Base-by-base conservation (phyloP, 306 rosid species). In the Canavalia ensiformis region DNA sequence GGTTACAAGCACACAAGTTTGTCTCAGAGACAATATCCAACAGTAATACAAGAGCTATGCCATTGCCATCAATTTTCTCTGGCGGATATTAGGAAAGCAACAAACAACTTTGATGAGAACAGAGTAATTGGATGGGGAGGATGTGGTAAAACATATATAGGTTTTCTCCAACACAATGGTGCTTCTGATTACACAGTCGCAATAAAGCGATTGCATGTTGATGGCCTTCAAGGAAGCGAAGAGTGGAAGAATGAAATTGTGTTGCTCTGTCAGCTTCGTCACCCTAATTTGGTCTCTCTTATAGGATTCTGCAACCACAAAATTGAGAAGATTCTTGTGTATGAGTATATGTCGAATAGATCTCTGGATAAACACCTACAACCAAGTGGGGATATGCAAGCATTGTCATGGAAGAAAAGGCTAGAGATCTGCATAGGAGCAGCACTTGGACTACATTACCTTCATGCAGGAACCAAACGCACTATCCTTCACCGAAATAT, bases 51-150 rank as follows among this genome's bases (percentile, higher is more conserved):
- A 63, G 39, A 74, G 11, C 2, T 80, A 2, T 84, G 82, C 12
- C 25, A 18, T 18, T 18, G 25, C 25, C 72, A 2, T 25, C 82
- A 7, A n/a, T 79, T 84, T 35, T 80, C 87, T 34, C 49, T 80
- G 0, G 37, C 44, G 0, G 62, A 84, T 52, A 12, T 84, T 0
- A 59, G 6, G 29, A 80, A 50, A 18, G 5, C 46, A 0, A 84
- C 82, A 3, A 28, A 67, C 66, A 60, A 79, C 68, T 84, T 84
- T 5, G 13, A 79, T 64, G 0, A 13, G 3, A 18, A 5, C 1
- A n/a, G 3, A 7, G 0, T 8, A 2, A 6, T 39, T 72, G 74
- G 65, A 11, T 0, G 3, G 2, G 63, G 63, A 29, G 12, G 2
- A 7, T 57, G 0, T 4, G 18, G 37, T 8, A 8, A 8, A 0